Percentiles rank a stretch among this genome's conserved stretches.
These are phyloP conservation scores for Verticillium nonalfalfae DNA, from an alignment of 2,329 filamentous ascomycete species.

Conservation along the genomic window DNA sequence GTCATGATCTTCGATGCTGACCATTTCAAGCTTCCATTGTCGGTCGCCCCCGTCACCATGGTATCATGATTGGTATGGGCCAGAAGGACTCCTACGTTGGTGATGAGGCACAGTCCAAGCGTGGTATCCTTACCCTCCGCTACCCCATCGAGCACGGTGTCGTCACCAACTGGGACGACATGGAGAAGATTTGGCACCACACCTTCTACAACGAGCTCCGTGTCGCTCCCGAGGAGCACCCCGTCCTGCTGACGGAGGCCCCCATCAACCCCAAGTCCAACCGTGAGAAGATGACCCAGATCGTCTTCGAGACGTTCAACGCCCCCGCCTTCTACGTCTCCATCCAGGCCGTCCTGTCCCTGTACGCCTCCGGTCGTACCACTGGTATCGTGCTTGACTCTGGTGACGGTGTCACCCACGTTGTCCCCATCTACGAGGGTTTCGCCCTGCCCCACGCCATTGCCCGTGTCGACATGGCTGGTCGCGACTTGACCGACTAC, in stretches of 20 bases:
- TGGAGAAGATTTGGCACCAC: slow-evolving; percentile 99
- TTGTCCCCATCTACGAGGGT: slow-evolving; percentile 99
- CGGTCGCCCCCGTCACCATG: slow-evolving; percentile 99
- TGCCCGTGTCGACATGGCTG: slow-evolving; percentile 99
- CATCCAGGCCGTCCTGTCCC: slow-evolving; percentile 97
- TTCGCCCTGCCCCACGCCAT: slow-evolving; percentile 99
- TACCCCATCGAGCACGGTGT: slow-evolving; percentile 99
- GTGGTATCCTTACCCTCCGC: slow-evolving; percentile 99
- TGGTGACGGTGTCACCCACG: slow-evolving; percentile 99
- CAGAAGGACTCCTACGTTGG: slow-evolving; percentile 99
- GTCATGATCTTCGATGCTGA: slow-evolving; percentile 22
- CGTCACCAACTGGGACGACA: slow-evolving; percentile 99
- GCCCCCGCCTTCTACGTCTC: slow-evolving; percentile 99
- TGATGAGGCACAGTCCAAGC: slow-evolving; percentile 99
- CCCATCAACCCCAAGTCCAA: slow-evolving; percentile 99
- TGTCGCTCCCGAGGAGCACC: slow-evolving; percentile 99
- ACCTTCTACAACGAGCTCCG: slow-evolving; percentile 99
- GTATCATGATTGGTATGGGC: slow-evolving; percentile 99
- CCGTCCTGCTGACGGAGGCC: slow-evolving; percentile 96
- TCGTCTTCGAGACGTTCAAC: slow-evolving; percentile 99
- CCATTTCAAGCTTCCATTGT: slow-evolving; percentile 81
- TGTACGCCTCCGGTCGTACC: slow-evolving; percentile 99
- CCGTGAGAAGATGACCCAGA: slow-evolving; percentile 99
- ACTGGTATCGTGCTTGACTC: slow-evolving; percentile 99
- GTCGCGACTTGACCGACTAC: slow-evolving; percentile 99